phyloP scores from a whole-genome alignment of 2,329 filamentous ascomycete genomes.

The Paraphoma chrysanthemicola region DNA sequence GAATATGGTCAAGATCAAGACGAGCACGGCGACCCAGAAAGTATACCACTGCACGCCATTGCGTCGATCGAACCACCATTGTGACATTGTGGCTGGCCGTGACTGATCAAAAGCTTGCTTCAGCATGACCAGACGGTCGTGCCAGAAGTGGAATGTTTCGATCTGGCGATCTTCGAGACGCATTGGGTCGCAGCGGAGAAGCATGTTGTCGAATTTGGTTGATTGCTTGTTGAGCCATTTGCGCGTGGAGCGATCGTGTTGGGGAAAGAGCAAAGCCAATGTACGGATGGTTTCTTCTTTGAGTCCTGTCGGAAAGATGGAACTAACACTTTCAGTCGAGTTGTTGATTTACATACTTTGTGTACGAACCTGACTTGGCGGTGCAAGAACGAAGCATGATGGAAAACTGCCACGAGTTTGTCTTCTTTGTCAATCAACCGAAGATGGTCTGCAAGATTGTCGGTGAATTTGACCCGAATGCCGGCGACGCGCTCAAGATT shows the following conservation, averaged over 20 bases:
- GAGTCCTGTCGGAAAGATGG: slow-evolving; percentile 39
- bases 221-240: slow-evolving; percentile 25
- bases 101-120: slow-evolving; percentile 52
- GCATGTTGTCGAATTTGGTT: slow-evolving; percentile 32
- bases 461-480: slow-evolving; percentile 48
- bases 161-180: slow-evolving; percentile 42
- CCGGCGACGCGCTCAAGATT: slow-evolving; percentile 45
- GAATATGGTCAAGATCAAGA: slow-evolving; percentile 48
- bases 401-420: slow-evolving; percentile 48
- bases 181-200: slow-evolving; percentile 39
- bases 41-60: slow-evolving; percentile 56
- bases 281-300: slow-evolving; percentile 49
- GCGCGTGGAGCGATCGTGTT: slow-evolving; percentile 23
- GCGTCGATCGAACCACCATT: slow-evolving; percentile 55
- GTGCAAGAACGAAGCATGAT: slow-evolving; percentile 48
- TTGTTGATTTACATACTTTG: too few species aligned
- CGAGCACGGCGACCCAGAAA: slow-evolving; percentile 54
- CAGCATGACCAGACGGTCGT: slow-evolving; percentile 52
- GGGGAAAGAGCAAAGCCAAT: slow-evolving; percentile 48
- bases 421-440: slow-evolving; percentile 49
- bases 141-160: slow-evolving; percentile 49
- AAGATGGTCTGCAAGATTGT: slow-evolving; percentile 52
- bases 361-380: slow-evolving; percentile 1
- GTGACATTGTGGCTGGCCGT: slow-evolving; percentile 43
- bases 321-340: too few species aligned